Conservation (phyloP, 148 eudicot genomes). For the Rhododendron williamsianum region DNA sequence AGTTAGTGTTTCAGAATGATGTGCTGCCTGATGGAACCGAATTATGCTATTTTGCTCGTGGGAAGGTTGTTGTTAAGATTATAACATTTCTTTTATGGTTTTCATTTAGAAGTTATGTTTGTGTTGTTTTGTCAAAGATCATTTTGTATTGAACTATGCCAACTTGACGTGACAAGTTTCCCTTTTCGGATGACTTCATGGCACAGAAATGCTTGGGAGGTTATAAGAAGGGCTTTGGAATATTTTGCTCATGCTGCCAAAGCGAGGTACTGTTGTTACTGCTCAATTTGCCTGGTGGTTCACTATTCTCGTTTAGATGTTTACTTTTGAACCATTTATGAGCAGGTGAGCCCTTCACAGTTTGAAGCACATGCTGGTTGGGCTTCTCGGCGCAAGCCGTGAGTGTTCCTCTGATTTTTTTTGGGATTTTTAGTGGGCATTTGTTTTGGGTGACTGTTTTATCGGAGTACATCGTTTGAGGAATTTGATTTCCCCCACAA, state of each 20-base stretch:
- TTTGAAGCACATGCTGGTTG: slow-evolving; percentile 96
- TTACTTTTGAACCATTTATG: slow-evolving; percentile 15
- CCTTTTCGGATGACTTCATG: slow-evolving; percentile 15
- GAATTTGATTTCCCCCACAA: neutral
- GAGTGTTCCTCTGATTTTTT: slow-evolving; percentile 23
- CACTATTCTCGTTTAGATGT: neutral
- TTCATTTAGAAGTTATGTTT: neutral
- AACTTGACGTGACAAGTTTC: neutral
- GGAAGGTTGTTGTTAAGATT: slow-evolving; percentile 44
- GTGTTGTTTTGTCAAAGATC: neutral
- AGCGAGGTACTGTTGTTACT: slow-evolving; percentile 40
- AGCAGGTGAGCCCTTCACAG: slow-evolving; percentile 83
- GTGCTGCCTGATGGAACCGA: slow-evolving; percentile 74
- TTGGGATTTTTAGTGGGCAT: neutral
- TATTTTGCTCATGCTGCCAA: slow-evolving; percentile 63
- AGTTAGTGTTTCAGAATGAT: slow-evolving; percentile 59
- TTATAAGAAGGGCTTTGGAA: slow-evolving; percentile 53
- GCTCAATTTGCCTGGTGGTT: slow-evolving; percentile 6
- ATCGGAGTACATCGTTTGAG: neutral
- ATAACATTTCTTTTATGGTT: neutral
- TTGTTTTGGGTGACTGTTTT: neutral
- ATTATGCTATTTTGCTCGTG: slow-evolving; percentile 53
- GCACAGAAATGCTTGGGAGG: slow-evolving; percentile 61
- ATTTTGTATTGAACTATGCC: neutral
- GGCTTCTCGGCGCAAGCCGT: slow-evolving; percentile 90